phyloP scores from a whole-genome alignment of 129 eudicot species.

The Deinandra increscens region DNA sequence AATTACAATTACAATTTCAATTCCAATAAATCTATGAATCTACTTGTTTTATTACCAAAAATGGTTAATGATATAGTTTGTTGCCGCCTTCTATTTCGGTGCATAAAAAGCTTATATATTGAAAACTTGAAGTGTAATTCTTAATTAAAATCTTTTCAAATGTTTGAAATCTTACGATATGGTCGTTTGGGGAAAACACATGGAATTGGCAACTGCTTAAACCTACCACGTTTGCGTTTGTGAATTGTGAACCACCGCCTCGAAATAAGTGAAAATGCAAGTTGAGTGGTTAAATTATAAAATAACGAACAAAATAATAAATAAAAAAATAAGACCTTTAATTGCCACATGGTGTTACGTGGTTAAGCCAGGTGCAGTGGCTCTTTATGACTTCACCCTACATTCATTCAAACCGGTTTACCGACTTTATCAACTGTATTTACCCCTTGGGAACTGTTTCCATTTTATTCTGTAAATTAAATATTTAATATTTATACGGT shows the following conservation, averaged over 20 bases:
- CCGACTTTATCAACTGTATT: constrained; percentile 41
- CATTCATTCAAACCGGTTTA: constrained; percentile 42
- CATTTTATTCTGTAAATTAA: neutral
- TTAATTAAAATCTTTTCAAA: no score
- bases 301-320: neutral
- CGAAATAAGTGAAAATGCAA: constrained; percentile 31
- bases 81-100: no score
- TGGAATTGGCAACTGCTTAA: constrained; percentile 6
- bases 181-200: constrained; percentile 19
- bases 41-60: no score
- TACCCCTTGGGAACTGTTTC: constrained; percentile 29
- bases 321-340: constrained; percentile 1
- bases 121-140: no score
- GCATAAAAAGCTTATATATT: no score
- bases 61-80: no score
- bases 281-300: constrained; percentile 22
- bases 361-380: constrained; percentile 42
- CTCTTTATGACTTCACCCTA: constrained; percentile 30
- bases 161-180: neutral
- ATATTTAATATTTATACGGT: neutral
- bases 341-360: constrained; percentile 36
- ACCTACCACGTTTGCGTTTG: constrained; percentile 25
- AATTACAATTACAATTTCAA: no score
- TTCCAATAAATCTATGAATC: no score
- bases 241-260: constrained; percentile 29